Evolutionary conservation across 139 green algal genomes (phyloP), one percentile per base, ranked within the genome.

Genomic region (Haematococcus sp.): DNA sequence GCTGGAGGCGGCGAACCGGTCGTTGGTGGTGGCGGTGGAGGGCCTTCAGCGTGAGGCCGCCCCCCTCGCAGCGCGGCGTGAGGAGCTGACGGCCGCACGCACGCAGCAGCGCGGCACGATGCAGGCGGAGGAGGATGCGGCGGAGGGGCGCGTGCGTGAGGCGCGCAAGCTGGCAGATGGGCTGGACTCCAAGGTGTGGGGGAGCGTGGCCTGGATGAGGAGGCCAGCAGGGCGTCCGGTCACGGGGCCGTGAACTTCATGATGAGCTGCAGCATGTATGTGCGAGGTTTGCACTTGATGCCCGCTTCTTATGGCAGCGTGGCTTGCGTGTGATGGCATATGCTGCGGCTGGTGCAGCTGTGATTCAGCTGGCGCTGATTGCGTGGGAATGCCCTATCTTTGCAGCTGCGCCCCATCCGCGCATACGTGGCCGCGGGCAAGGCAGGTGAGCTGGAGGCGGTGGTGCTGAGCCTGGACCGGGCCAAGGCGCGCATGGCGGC

Each of bases 1-100:
- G 54, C 71, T 82, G 34, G 77, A 87, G 74, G 59, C 32, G 2
- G 16, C 54, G 17, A 64, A 51, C 17, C 34, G 28, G 1, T 31
- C 56, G 22, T 67, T 83, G 32, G 33, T 66, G n/a, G 34, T 23
- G 15, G 67, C 15, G 2, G 71, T 74, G 13, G 9, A 34, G 3
- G 56, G 17, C 17, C 4, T 68, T 2, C 22, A 70, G 43, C 68
- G 52, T 4, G 68, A 74, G 68, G 49, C n/a, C 15, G 32, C 32
- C 13, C 68, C 68, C 30, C 52, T 74, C 28, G 4, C 13, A n/a
- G 68, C 43, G 2, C 3, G 20, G 19, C 43, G 68, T 17, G 68
- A 74, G 15, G 30, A 16, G 19, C 15, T 19, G 28, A 28, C 44
- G 3, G 11, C 23, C 4, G 19, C 25, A 7, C 51, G 68, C 30